These are phyloP conservation scores for Rhizophagus sp. DNA, from an alignment of 192 early-diverging fungal genomes.

Conservation along the genomic window DNA sequence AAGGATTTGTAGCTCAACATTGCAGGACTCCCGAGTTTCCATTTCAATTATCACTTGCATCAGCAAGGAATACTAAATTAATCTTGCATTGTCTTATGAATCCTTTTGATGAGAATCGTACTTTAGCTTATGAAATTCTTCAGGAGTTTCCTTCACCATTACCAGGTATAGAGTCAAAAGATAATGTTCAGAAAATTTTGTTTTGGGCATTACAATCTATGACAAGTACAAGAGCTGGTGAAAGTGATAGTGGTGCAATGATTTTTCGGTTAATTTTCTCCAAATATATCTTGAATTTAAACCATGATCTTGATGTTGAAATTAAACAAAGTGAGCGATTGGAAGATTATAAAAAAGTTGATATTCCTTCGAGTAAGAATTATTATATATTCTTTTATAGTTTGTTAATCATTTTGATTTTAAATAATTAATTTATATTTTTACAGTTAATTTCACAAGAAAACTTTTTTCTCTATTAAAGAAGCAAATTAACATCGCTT, in stretches of 20 bases:
- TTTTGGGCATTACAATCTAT: constrained; percentile 63
- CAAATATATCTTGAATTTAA: constrained; percentile 68
- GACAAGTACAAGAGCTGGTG: constrained; percentile 68
- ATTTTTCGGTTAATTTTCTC: constrained; percentile 75
- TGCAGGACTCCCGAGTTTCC: constrained; percentile 50
- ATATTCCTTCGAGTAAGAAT: constrained; percentile 28
- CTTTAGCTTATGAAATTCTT: constrained; percentile 71
- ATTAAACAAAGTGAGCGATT: constrained; percentile 14
- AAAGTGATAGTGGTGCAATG: constrained; percentile 84
- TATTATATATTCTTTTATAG: background rate
- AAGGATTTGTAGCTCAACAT: constrained; percentile 44
- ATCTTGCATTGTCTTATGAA: constrained; percentile 64
- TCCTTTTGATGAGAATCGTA: constrained; percentile 76
- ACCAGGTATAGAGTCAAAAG: constrained; percentile 51
- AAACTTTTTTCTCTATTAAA: constrained; percentile 53
- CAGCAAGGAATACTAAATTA: constrained; percentile 48
- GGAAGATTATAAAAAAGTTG: constrained; percentile 32
- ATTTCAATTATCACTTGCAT: constrained; percentile 54
- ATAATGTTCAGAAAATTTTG: constrained; percentile 53
- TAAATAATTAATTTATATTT: background rate
- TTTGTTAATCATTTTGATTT: background rate
- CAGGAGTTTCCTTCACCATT: constrained; percentile 66
- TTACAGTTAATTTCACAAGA: constrained; percentile 51
- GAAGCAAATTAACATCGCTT: constrained; percentile 50
- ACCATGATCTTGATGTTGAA: constrained; percentile 40